Percentiles rank a stretch among this genome's conserved stretches.
Conservation (phyloP, 805 yeast genomes). For the Myxozyma udenii region DNA sequence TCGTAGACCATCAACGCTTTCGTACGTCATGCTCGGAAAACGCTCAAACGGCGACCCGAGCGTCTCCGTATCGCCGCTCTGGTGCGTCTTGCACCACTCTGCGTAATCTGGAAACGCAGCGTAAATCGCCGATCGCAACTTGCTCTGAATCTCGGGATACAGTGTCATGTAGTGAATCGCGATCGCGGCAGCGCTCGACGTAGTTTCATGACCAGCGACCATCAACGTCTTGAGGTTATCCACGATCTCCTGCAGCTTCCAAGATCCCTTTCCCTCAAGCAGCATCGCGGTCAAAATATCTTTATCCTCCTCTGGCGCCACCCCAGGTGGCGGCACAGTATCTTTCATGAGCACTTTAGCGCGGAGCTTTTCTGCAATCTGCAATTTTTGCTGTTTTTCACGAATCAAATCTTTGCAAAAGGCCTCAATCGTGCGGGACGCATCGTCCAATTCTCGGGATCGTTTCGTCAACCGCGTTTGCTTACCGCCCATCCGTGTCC, state of each 20-base stretch:
- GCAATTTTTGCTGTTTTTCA: slow-evolving; percentile 20
- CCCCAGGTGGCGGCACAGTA: neutral
- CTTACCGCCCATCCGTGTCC: too few relatives aligned
- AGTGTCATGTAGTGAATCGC: slow-evolving; percentile 14
- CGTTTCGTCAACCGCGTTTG: slow-evolving; percentile 8
- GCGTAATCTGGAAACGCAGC: slow-evolving; percentile 10
- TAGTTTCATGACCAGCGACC: slow-evolving; percentile 29
- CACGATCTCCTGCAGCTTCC: slow-evolving; percentile 8
- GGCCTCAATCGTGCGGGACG: slow-evolving; percentile 1
- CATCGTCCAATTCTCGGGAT: neutral
- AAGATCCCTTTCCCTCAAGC: slow-evolving; percentile 10
- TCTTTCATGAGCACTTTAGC: neutral
- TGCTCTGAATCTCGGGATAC: slow-evolving; percentile 15
- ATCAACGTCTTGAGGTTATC: slow-evolving; percentile 24
- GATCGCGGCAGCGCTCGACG: slow-evolving; percentile 14
- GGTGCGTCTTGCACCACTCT: neutral
- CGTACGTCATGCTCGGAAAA: slow-evolving; percentile 3
- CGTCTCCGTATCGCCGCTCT: neutral
- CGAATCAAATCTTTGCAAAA: slow-evolving; percentile 10
- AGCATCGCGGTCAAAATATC: slow-evolving; percentile 17
- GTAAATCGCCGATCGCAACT: slow-evolving; percentile 16
- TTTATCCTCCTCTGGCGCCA: slow-evolving; percentile 3
- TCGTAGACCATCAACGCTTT: slow-evolving; percentile 5
- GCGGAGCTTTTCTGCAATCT: slow-evolving; percentile 19
- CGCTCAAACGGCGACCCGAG: neutral